Base-by-base conservation (phyloP, 495 filamentous ascomycete species). In the Penicillium turbatum region DNA sequence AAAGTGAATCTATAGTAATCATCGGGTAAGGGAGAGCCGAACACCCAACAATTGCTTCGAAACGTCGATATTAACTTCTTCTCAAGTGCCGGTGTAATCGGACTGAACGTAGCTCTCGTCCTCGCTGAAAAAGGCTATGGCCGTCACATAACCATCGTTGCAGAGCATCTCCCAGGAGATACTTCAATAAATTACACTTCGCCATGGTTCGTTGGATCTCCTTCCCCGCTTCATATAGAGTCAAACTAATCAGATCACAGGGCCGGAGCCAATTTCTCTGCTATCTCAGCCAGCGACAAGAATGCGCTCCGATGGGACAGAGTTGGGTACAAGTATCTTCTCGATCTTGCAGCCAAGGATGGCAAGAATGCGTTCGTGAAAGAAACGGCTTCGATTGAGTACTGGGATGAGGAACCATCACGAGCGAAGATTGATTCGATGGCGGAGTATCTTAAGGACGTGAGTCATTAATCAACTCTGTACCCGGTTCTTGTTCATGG, bases 241-340 rank as follows among this genome's bases (percentile, higher is more conserved):
- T 8, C 2, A 4, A 3, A 44, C 6, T 44, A 9, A 44, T 27
- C 15, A 4, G 21, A 17, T 8, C 1, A 8, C 9, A 71, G 67
- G 67, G 67, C 66, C 7, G 67, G 67, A 11, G 60, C 57, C 31
- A 71, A 71, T 54, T 71, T 71, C 44, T 71, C 67, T 9, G 68
- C 59, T 13, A 65, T 71, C 6, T 67, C 68, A 2, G 64, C 66
- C 16, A 62, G 48, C 13, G 64, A 71, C 50, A 48, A 32, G 2
- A 69, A 71, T 55, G 66, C 66, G 0, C 26, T 71, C 19, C 52
- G 59, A 19, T 71, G 68, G 66, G 66, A 71, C 30, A 54, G 55
- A 6, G 24, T 64, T 5, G 66, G 66, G 1, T 71, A 71, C 26
- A 51, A 52, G 30, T 48, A 66, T 44, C 52, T 70, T 21, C 53